phyloP scores from a whole-genome alignment of 192 early-diverging fungal species.

The Endogone sp. region DNA sequence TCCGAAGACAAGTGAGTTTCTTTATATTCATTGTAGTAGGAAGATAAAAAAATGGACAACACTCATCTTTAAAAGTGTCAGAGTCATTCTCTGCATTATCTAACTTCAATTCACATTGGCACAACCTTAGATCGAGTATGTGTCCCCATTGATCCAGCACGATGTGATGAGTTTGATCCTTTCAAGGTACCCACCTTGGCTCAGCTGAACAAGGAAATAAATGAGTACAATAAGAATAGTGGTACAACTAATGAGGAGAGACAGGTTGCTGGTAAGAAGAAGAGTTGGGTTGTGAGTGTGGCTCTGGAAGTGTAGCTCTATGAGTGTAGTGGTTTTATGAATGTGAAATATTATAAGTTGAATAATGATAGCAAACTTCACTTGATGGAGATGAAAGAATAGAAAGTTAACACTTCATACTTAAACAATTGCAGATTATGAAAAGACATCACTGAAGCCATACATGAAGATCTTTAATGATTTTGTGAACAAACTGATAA shows the following conservation, averaged over 20 bases:
- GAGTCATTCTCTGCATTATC: neutral
- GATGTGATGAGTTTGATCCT: slow-evolving; percentile 84
- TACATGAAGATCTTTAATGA: slow-evolving; percentile 64
- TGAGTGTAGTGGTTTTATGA: no score
- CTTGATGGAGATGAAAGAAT: no score
- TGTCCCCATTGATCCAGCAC: slow-evolving; percentile 80
- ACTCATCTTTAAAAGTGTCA: no score
- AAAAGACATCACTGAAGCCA: slow-evolving; percentile 52
- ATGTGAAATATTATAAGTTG: no score
- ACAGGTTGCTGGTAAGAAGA: neutral
- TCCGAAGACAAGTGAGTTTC: slow-evolving; percentile 77
- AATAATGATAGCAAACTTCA: no score
- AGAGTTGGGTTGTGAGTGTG: no score
- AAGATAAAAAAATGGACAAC: neutral
- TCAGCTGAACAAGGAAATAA: slow-evolving; percentile 63
- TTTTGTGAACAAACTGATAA: slow-evolving; percentile 52
- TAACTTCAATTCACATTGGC: neutral
- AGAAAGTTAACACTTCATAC: no score
- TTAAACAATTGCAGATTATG: slow-evolving; percentile 29
- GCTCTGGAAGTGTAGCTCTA: no score
- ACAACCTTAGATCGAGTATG: slow-evolving; percentile 69
- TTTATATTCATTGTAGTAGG: neutral
- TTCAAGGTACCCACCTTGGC: slow-evolving; percentile 68
- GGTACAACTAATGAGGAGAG: neutral
- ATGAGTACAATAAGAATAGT: slow-evolving; percentile 40